Base-by-base conservation (phyloP, 1,139 yeast species). In the Fermentozyma sake region DNA sequence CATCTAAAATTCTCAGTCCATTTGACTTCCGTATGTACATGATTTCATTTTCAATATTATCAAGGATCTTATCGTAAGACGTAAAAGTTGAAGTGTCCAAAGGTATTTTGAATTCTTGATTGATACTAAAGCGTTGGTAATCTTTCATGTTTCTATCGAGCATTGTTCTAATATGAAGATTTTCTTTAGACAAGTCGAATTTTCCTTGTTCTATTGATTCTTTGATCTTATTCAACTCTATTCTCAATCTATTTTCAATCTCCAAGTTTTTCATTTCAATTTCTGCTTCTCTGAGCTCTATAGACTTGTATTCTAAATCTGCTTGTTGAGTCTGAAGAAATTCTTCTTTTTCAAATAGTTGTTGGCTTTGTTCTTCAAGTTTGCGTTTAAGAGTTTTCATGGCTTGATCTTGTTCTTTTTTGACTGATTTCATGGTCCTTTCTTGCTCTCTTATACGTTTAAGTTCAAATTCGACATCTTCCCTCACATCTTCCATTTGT, bases 31-130 rank as follows among this genome's bases (percentile, higher is more conserved):
- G 8, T 19, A 3, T 19, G 18, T 18, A 24, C 7, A 27, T 28
- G 8, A 39, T 34, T 20, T 39, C 42, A 5, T 25, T 17, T 5
- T 39, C 39, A 7, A 42, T 36, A 12, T 27, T 27, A 5, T 31
- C 31, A 14, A 26, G 22, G n/a, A 37, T 30, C 14, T 36, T 26
- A 6, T 23, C 27, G n/a, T n/a, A n/a, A n/a, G n/a, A n/a, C n/a
- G n/a, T n/a, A n/a, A n/a, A n/a, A n/a, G n/a, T n/a, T n/a, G n/a
- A n/a, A n/a, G n/a, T n/a, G n/a, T n/a, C n/a, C n/a, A n/a, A n/a
- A n/a, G n/a, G 30, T 6, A 29, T 22, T 20, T 22, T 28, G 27
- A 26, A 27, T 14, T 29, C 28, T 8, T 23, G 26, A 6, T 24
- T 17, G 16, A 22, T 18, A 12, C 39, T 23, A 5, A 39, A 20